Percentiles rank a stretch among this genome's conserved stretches.
Conservation (phyloP, 345 rosid species). For the Physaria fendleri region DNA sequence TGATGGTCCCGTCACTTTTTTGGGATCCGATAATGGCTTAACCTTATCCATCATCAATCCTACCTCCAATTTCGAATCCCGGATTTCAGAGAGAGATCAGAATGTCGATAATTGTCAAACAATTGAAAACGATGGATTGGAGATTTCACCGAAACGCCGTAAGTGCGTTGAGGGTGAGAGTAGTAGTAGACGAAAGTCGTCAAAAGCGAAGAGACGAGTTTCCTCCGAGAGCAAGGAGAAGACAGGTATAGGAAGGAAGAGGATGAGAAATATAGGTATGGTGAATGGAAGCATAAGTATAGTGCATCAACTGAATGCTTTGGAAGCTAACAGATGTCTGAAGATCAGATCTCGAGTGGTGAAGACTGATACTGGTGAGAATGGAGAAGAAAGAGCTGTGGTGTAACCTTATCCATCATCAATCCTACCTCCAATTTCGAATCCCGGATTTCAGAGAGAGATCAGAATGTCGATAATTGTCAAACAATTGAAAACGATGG, state of each 20-base stretch:
- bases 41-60: slow-evolving; percentile 31
- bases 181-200: slow-evolving; percentile 2
- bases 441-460: not conserved
- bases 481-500: slow-evolving; percentile 1
- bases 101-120: slow-evolving; percentile 13
- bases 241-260: slow-evolving; percentile 24
- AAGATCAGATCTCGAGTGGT: slow-evolving; percentile 43
- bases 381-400: slow-evolving; percentile 44
- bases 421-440: no score
- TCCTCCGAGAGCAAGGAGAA: slow-evolving; percentile 20
- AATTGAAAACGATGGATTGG: slow-evolving; percentile 9
- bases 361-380: slow-evolving; percentile 29
- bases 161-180: not conserved
- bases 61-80: not conserved
- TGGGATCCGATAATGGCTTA: slow-evolving; percentile 40
- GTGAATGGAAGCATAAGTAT: slow-evolving; percentile 79
- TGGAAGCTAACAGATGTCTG: slow-evolving; percentile 53
- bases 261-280: slow-evolving; percentile 51
- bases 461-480: slow-evolving; percentile 8
- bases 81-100: not conserved
- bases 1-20: slow-evolving; percentile 36
- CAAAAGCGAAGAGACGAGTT: slow-evolving; percentile 12
- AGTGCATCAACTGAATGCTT: slow-evolving; percentile 54
- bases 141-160: slow-evolving; percentile 13
- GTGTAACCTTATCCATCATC: no score